These are phyloP conservation scores for Saccharomycopsis fibuligera DNA, from an alignment of 805 yeast genomes.

Conservation along the genomic window DNA sequence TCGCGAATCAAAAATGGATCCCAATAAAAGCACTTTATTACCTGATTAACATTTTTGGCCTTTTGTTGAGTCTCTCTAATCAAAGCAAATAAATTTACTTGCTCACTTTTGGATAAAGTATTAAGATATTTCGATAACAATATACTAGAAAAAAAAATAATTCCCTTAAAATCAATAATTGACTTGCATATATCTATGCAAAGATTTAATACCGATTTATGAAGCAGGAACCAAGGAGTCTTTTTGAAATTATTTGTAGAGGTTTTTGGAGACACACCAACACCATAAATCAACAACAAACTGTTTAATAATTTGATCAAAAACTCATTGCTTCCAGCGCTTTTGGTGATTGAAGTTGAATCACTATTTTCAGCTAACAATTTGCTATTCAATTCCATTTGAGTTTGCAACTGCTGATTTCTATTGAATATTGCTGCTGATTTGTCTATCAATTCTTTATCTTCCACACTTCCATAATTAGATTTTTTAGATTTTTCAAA, in stretches of 20 bases:
- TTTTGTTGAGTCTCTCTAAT: slow-evolving; percentile 30
- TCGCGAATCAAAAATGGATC: slow-evolving; percentile 62
- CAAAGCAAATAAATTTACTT: slow-evolving; percentile 33
- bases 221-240: slow-evolving; percentile 50
- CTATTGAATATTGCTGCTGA: slow-evolving; percentile 14
- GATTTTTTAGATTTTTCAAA: background rate
- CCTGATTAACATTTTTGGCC: slow-evolving; percentile 23
- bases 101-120: slow-evolving; percentile 54
- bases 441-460: slow-evolving; percentile 14
- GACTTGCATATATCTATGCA: slow-evolving; percentile 49
- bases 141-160: slow-evolving; percentile 43
- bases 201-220: slow-evolving; percentile 46
- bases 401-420: slow-evolving; percentile 20
- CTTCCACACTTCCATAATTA: slow-evolving; percentile 9
- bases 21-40: slow-evolving; percentile 48
- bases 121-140: slow-evolving; percentile 51
- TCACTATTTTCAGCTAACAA: slow-evolving; percentile 2
- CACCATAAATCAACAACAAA: slow-evolving; percentile 49
- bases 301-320: slow-evolving; percentile 36
- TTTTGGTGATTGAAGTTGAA: background rate
- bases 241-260: slow-evolving; percentile 25
- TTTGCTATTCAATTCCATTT: slow-evolving; percentile 18
- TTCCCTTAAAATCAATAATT: slow-evolving; percentile 39
- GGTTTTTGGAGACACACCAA: slow-evolving; percentile 34
- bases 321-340: slow-evolving; percentile 3